A percentile compares a stretch with the other conserved stretches of the same genome.
phyloP scores from a whole-genome alignment of 148 eudicot species.

The Camellia japonica region DNA sequence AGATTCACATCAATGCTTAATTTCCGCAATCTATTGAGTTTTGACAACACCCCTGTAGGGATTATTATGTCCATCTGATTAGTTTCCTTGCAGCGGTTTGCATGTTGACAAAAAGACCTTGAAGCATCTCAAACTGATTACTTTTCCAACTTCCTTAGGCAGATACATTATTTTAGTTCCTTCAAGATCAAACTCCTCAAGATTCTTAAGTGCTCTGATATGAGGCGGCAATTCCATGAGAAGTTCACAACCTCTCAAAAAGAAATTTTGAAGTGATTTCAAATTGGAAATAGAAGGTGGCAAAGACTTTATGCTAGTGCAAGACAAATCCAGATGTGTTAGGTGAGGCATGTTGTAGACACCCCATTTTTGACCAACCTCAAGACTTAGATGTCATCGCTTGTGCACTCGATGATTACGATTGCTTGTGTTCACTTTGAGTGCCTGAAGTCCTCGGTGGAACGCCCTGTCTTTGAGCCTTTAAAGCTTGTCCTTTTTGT shows the following conservation, averaged over 20 bases:
- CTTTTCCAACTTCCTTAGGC: not conserved
- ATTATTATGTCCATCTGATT: not conserved
- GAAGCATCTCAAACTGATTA: not conserved
- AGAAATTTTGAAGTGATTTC: not conserved
- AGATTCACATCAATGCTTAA: not conserved
- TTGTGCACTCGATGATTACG: no score
- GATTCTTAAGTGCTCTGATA: conserved; percentile 5
- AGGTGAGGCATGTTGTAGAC: not conserved
- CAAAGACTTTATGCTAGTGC: conserved; percentile 9
- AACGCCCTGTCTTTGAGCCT: no score
- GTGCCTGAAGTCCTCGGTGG: no score
- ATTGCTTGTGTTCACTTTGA: no score
- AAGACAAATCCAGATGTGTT: not conserved
- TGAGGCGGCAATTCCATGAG: conserved; percentile 9
- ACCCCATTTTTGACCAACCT: no score
- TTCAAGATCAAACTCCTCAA: conserved; percentile 13
- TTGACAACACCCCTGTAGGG: not conserved
- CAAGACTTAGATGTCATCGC: no score
- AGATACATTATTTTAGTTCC: conserved; percentile 1
- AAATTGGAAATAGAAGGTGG: conserved; percentile 14
- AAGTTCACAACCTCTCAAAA: conserved; percentile 3
- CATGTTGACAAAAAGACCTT: not conserved
- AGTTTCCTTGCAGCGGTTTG: not conserved
- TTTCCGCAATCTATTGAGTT: not conserved
- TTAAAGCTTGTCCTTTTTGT: no score